These are phyloP conservation scores for Fusarium siculi DNA, from an alignment of 2,329 filamentous ascomycete genomes.

Conservation along the genomic window DNA sequence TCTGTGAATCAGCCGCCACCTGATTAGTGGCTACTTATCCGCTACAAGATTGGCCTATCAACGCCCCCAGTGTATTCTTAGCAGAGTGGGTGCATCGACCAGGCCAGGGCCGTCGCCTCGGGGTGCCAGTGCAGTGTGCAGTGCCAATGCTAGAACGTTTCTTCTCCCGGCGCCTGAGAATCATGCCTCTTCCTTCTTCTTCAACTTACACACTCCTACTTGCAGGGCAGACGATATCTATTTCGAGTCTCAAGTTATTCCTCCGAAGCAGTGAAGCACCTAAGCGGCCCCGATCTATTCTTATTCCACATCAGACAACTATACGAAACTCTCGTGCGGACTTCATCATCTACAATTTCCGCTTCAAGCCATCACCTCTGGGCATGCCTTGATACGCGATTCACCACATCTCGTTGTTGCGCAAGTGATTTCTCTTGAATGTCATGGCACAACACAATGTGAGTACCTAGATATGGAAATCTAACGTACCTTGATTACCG, in stretches of 20 bases:
- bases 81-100: constrained; percentile 48
- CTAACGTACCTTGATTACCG: constrained; percentile 28
- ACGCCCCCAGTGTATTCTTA: constrained; percentile 51
- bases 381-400: constrained; percentile 48
- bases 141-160: constrained; percentile 53
- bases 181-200: constrained; percentile 50
- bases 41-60: constrained; percentile 45
- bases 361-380: constrained; percentile 41
- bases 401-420: constrained; percentile 48
- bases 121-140: constrained; percentile 50
- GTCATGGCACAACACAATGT: constrained; percentile 56
- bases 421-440: constrained; percentile 48
- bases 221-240: constrained; percentile 43
- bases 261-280: background rate
- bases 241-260: constrained; percentile 35
- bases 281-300: background rate
- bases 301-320: background rate
- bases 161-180: constrained; percentile 51
- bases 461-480: constrained; percentile 31
- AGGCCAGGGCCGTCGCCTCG: constrained; percentile 51
- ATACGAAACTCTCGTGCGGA: constrained; percentile 17
- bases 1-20: constrained; percentile 9
- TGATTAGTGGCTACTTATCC: constrained; percentile 40
- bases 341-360: constrained; percentile 35
- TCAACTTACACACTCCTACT: constrained; percentile 49